Percentiles rank a stretch among this genome's conserved stretches.
phyloP scores from a whole-genome alignment of 2,329 filamentous ascomycete species.

The Fusarium palustre region DNA sequence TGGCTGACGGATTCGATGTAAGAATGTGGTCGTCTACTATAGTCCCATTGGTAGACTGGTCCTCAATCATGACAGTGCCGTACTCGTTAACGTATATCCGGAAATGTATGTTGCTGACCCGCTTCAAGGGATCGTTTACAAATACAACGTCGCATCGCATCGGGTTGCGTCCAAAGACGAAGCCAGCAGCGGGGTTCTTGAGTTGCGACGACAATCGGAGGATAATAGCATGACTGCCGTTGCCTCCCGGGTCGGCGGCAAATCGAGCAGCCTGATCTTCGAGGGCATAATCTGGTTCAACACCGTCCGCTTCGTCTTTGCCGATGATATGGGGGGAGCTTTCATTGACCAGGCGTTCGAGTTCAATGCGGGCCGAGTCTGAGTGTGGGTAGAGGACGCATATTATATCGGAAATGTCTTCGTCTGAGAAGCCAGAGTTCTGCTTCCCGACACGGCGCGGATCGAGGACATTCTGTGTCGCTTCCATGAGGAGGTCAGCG shows the following conservation, averaged over 20 bases:
- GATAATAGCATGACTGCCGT: conserved; percentile 76
- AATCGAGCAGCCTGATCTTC: conserved; percentile 65
- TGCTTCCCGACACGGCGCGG: conserved; percentile 82
- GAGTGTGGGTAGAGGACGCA: conserved; percentile 88
- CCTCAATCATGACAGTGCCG: conserved; percentile 90
- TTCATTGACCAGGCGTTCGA: conserved; percentile 64
- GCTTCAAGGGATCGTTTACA: conserved; percentile 72
- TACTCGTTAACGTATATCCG: conserved; percentile 90
- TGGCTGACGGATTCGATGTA: conserved; percentile 54
- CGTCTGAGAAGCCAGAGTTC: conserved; percentile 83
- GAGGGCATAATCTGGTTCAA: conserved; percentile 62
- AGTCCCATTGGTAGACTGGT: conserved; percentile 96
- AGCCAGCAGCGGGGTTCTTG: conserved; percentile 77
- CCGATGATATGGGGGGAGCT: conserved; percentile 63
- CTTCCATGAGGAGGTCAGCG: conserved; percentile 52
- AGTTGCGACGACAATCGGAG: conserved; percentile 80
- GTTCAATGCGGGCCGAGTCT: conserved; percentile 76
- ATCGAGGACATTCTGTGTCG: conserved; percentile 84
- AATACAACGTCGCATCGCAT: conserved; percentile 78
- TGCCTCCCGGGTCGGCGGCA: conserved; percentile 57
- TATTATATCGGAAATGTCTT: conserved; percentile 88
- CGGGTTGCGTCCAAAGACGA: conserved; percentile 85
- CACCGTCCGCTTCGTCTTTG: conserved; percentile 61
- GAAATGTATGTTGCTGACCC: conserved; percentile 96
- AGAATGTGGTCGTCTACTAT: conserved; percentile 81